Base-by-base conservation (phyloP, 352 stramenopile genomes). In the Phytopythium helicoides region DNA sequence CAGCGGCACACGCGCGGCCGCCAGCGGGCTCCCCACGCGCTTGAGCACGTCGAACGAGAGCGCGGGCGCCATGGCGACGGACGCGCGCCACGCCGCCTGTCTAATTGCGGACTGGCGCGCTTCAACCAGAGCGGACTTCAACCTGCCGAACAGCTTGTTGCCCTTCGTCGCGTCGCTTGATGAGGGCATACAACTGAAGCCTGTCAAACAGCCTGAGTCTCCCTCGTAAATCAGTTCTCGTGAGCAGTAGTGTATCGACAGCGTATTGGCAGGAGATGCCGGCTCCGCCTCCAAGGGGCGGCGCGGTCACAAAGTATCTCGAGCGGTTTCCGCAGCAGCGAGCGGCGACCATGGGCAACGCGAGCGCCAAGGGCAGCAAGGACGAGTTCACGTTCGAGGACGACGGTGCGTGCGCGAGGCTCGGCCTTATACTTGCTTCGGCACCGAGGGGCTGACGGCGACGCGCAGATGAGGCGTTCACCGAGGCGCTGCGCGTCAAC, bases 401-500 rank as follows among this genome's bases (percentile, higher is more conserved):
- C 33, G 73, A 87, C 59, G 73, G 77, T 86, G 33, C 31, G 64
- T 58, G 16, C 28, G 11, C 18, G 36, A 21, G 6, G 19, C 22
- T 14, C 40, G 28, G 31, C 19, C 31, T 41, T 42, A 35, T 44
- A 21, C 33, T 44, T n/a, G 35, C 35, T 9, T 19, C 18, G 22
- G 4, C 21, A 14, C n/a, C 10, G 12, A 51, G 47, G 48, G 14
- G 33, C 7, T 53, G 10, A 25, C 9, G 28, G 28, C 28, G 28
- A 5, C 8, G 40, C 40, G 2, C 52, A 95, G 89, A 97, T 59
- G 85, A 94, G 31, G 81, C 70, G 15, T 95, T 97, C 59, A 96
- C 86, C 3, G 81, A 97, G 57, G 76, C 70, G 50, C 74, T 97
- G 19, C 81, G 86, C 38, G 74, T 95, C 21, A 95, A 97, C 65